phyloP scores from a whole-genome alignment of 1,139 yeast genomes.

The Geotrichum reessii region DNA sequence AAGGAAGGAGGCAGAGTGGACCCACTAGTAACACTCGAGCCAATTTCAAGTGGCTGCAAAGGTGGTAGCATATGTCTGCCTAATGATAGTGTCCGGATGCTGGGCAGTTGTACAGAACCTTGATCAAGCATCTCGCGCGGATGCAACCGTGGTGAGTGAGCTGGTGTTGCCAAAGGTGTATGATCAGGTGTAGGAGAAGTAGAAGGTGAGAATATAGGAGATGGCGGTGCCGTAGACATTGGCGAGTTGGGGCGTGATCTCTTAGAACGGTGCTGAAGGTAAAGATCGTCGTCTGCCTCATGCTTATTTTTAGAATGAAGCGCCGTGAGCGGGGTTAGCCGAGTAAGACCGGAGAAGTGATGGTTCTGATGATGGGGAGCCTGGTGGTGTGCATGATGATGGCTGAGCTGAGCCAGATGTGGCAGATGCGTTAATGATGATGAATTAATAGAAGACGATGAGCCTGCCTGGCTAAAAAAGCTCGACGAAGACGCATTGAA shows the following conservation, averaged over 20 bases:
- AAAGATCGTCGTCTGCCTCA: constrained; percentile 39
- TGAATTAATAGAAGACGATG: background rate
- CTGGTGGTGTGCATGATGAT: constrained; percentile 33
- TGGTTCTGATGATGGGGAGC: constrained; percentile 26
- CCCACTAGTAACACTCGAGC: background rate
- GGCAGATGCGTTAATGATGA: background rate
- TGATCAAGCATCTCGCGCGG: constrained; percentile 33
- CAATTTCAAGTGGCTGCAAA: constrained; percentile 32
- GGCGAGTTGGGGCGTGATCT: constrained; percentile 55
- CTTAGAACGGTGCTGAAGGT: constrained; percentile 34
- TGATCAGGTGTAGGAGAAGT: constrained; percentile 48
- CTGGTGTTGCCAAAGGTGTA: constrained; percentile 56
- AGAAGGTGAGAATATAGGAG: constrained; percentile 40
- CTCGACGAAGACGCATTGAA: constrained; percentile 32
- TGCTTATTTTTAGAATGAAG: constrained; percentile 24
- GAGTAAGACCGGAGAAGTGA: constrained; percentile 45
- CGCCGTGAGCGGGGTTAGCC: constrained; percentile 50
- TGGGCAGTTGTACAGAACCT: constrained; percentile 36
- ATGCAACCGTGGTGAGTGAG: constrained; percentile 48
- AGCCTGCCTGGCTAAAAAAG: background rate
- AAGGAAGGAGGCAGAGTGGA: background rate
- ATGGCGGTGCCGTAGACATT: constrained; percentile 58
- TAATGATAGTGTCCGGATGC: constrained; percentile 36
- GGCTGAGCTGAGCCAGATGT: constrained; percentile 26
- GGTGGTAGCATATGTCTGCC: constrained; percentile 36